A percentile compares a stretch with the other conserved stretches of the same genome.
These are phyloP conservation scores for Cicer judaicum DNA, from an alignment of 306 rosid genomes.

Conservation along the genomic window DNA sequence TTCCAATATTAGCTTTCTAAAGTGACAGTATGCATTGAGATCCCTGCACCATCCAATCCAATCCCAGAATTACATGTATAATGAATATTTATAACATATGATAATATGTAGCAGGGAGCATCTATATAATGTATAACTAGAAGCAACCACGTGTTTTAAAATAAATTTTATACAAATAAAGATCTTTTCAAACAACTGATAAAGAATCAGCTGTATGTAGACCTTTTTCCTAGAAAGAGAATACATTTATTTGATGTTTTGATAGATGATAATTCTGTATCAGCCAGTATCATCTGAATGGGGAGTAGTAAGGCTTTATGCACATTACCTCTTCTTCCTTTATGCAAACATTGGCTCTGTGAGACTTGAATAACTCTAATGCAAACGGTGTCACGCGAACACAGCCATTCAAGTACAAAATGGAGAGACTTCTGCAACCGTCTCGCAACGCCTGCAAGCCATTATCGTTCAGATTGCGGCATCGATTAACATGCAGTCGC, in stretches of 20 bases:
- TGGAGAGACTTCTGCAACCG: slow-evolving; percentile 63
- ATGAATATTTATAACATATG: background rate
- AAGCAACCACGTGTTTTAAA: slow-evolving; percentile 28
- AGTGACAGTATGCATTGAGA: background rate
- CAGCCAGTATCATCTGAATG: slow-evolving; percentile 43
- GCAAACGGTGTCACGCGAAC: slow-evolving; percentile 48
- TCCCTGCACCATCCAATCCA: background rate
- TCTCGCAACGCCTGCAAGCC: slow-evolving; percentile 59
- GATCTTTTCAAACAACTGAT: slow-evolving; percentile 17
- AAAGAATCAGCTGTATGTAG: slow-evolving; percentile 29
- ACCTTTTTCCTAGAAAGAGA: slow-evolving; percentile 15
- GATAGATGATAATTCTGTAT: slow-evolving; percentile 21
- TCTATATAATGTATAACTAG: slow-evolving; percentile 28
- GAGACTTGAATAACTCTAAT: slow-evolving; percentile 62
- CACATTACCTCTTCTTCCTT: slow-evolving; percentile 54
- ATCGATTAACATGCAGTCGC: slow-evolving; percentile 66
- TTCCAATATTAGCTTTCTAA: background rate
- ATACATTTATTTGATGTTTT: slow-evolving; percentile 12
- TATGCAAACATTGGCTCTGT: slow-evolving; percentile 56
- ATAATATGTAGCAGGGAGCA: background rate
- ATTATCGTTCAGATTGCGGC: slow-evolving; percentile 54
- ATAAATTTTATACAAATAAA: slow-evolving; percentile 11
- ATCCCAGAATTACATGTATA: background rate
- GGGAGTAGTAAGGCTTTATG: slow-evolving; percentile 51
- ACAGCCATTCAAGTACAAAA: slow-evolving; percentile 59